Conservation (phyloP, 371 early-diverging fungal genomes). For the Lichtheimia corymbifera region DNA sequence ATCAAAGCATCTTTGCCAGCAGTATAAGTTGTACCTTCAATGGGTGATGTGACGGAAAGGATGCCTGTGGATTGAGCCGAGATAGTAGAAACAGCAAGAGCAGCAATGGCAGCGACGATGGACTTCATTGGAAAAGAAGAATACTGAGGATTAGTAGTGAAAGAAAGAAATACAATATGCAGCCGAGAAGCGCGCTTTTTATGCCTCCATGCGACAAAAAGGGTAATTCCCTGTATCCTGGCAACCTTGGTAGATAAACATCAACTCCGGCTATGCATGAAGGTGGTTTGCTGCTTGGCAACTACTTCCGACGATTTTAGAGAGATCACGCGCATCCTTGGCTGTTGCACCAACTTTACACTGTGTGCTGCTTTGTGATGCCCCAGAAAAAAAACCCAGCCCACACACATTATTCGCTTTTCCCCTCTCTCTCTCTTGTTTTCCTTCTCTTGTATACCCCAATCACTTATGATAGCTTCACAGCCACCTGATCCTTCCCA, state of each 20-base stretch:
- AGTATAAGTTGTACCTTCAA: slow-evolving; percentile 11
- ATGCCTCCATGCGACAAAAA: neutral
- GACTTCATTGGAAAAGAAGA: slow-evolving; percentile 19
- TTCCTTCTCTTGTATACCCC: neutral
- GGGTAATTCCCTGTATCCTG: neutral
- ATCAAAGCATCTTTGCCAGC: slow-evolving; percentile 20
- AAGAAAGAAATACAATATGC: neutral
- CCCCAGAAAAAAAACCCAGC: neutral
- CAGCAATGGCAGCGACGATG: slow-evolving; percentile 24
- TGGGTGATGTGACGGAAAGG: slow-evolving; percentile 18
- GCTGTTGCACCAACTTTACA: too few species aligned
- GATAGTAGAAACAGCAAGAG: slow-evolving; percentile 19
- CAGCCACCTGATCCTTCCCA: neutral
- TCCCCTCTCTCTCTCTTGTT: slow-evolving; percentile 1
- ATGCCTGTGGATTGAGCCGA: slow-evolving; percentile 12
- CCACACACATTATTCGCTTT: neutral
- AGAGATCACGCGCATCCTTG: too few species aligned
- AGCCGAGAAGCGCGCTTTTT: neutral
- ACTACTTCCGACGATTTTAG: too few species aligned
- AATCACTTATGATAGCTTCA: neutral
- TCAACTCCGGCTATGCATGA: too few species aligned
- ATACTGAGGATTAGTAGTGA: neutral
- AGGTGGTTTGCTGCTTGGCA: too few species aligned
- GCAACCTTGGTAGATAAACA: too few species aligned
- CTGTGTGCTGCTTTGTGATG: too few species aligned